A percentile compares a stretch with the other conserved stretches of the same genome.
phyloP scores from a whole-genome alignment of 306 rosid genomes.

The Astragalus membranaceus region DNA sequence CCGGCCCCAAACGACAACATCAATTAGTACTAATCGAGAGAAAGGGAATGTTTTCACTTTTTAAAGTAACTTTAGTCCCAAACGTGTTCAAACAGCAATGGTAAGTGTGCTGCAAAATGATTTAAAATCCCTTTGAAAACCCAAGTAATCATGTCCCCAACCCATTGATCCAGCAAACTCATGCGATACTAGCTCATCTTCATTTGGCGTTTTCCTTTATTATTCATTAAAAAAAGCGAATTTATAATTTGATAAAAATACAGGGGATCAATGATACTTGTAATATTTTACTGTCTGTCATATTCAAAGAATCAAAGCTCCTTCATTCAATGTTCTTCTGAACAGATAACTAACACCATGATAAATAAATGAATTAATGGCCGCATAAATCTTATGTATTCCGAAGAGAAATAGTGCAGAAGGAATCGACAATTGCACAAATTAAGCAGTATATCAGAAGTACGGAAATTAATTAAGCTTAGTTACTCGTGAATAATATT shows the following conservation, averaged over 20 bases:
- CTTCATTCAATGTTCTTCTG: no score
- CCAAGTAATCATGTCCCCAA: constrained; percentile 11
- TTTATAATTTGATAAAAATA: background rate
- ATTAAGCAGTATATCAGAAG: background rate
- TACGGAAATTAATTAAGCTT: background rate
- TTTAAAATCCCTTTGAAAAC: background rate
- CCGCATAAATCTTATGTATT: background rate
- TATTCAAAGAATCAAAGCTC: no score
- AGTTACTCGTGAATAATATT: background rate
- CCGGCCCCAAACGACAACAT: constrained; percentile 44
- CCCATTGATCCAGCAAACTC: background rate
- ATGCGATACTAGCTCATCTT: background rate
- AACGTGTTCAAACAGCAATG: constrained; percentile 19
- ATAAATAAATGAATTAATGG: background rate
- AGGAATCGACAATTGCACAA: background rate
- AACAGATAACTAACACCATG: no score
- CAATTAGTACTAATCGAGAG: constrained; percentile 16
- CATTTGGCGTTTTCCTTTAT: background rate
- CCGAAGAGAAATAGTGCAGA: background rate
- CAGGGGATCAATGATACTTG: background rate
- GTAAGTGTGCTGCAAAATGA: background rate
- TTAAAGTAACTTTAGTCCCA: constrained; percentile 29
- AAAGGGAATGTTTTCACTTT: constrained; percentile 4
- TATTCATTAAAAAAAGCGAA: background rate
- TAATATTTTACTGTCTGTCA: no score